Percentiles rank a stretch among this genome's conserved stretches.
These are phyloP conservation scores for Pleurotus tuber-regium DNA, from an alignment of 768 basidiomycete genomes.

Conservation along the genomic window DNA sequence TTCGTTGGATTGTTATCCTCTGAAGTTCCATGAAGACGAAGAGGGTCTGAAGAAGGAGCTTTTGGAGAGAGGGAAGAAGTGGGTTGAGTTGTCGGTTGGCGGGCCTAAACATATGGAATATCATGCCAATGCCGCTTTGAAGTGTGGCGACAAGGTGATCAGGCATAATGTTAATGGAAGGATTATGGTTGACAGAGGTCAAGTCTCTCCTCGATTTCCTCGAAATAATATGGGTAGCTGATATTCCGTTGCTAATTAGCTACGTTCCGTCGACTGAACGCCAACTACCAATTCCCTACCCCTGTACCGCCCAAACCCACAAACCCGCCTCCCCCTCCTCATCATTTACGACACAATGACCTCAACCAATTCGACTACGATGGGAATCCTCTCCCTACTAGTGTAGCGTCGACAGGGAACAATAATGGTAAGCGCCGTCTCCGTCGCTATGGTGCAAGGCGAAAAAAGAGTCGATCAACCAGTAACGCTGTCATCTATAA, in stretches of 20 bases:
- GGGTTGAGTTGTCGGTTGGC: slow-evolving; percentile 39
- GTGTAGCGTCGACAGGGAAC: neutral
- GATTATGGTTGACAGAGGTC: slow-evolving; percentile 61
- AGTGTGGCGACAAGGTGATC: slow-evolving; percentile 30
- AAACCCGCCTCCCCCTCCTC: slow-evolving; percentile 3
- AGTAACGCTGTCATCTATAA: neutral
- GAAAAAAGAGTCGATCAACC: neutral
- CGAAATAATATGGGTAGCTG: neutral
- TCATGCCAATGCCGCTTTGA: slow-evolving; percentile 27
- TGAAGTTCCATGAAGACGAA: slow-evolving; percentile 48
- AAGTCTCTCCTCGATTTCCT: neutral
- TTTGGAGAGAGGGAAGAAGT: slow-evolving; percentile 52
- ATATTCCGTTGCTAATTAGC: too few species aligned
- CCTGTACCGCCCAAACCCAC: slow-evolving; percentile 27
- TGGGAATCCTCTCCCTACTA: slow-evolving; percentile 18
- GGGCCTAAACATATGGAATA: slow-evolving; percentile 5
- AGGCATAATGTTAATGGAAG: slow-evolving; percentile 56
- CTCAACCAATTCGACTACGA: slow-evolving; percentile 15
- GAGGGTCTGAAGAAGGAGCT: slow-evolving; percentile 38
- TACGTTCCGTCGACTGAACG: slow-evolving; percentile 51
- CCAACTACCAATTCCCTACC: slow-evolving; percentile 45
- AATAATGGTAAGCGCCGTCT: neutral
- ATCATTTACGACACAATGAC: slow-evolving; percentile 7
- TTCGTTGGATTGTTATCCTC: slow-evolving; percentile 48
- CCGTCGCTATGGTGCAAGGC: neutral